Conservation (phyloP, 306 rosid species). For the Luffa acutangula region DNA sequence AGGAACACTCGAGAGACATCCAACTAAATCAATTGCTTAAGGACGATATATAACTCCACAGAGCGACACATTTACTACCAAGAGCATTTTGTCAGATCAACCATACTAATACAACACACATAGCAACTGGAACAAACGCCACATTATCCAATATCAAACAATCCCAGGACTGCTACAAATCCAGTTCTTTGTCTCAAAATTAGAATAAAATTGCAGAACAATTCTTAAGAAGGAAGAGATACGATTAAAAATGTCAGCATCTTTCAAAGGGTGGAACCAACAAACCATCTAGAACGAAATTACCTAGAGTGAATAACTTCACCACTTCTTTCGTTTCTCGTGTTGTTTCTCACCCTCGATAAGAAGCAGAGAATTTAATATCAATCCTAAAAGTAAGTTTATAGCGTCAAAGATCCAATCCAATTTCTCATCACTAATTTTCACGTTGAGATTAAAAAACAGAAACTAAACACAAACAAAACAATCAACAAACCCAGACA, state of each 20-base stretch:
- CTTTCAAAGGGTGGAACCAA: background rate
- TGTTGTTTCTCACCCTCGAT: background rate
- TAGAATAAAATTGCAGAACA: background rate
- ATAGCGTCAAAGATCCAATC: background rate
- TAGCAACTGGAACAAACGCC: background rate
- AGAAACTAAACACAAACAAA: background rate
- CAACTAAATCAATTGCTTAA: background rate
- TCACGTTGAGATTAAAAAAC: background rate
- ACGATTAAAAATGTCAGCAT: background rate
- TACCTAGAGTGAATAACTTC: background rate
- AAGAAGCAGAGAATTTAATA: background rate
- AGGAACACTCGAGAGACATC: background rate
- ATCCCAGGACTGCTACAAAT: background rate
- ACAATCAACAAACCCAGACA: background rate
- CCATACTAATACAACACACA: background rate
- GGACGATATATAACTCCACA: background rate
- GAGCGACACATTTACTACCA: background rate
- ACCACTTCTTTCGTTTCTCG: background rate
- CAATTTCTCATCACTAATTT: background rate
- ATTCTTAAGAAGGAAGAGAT: background rate
- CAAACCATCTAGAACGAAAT: background rate
- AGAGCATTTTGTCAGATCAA: background rate
- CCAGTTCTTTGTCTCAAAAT: background rate
- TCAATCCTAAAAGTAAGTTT: background rate
- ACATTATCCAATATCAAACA: background rate